Evolutionary conservation across 2,329 filamentous ascomycete genomes (phyloP).

Genomic region (Cucurbitaria berberidis): DNA sequence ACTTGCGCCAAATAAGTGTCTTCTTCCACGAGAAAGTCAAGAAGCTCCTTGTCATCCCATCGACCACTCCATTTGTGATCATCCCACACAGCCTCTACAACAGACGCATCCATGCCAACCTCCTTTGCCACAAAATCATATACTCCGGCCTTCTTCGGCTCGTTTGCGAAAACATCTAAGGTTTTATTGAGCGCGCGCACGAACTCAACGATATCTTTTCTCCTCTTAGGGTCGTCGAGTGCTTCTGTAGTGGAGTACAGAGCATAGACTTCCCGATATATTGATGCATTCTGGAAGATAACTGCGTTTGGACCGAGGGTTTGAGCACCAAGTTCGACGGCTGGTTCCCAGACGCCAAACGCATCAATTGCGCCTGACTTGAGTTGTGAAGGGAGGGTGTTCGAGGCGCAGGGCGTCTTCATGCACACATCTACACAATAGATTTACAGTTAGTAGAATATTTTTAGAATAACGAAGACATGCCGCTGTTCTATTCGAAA

Average conservation of each 20-base stretch:
- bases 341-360: conserved; percentile 37
- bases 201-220: conserved; percentile 33
- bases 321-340: conserved; percentile 27
- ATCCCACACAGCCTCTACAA: conserved; percentile 31
- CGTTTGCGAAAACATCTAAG: conserved; percentile 20
- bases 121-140: conserved; percentile 23
- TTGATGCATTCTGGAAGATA: conserved; percentile 26
- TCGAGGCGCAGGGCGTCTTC: conserved; percentile 24
- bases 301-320: conserved; percentile 24
- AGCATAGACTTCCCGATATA: conserved; percentile 35
- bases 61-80: conserved; percentile 32
- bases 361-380: conserved; percentile 24
- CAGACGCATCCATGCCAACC: conserved; percentile 21
- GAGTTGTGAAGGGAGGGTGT: conserved; percentile 27
- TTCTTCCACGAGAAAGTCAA: conserved; percentile 32
- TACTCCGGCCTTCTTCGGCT: conserved; percentile 15
- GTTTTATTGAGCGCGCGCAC: conserved; percentile 34
- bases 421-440: conserved; percentile 18
- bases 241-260: conserved; percentile 33
- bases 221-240: conserved; percentile 20
- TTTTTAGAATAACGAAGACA: not conserved
- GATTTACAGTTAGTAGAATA: not conserved
- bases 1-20: conserved; percentile 29
- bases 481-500: too few relatives aligned
- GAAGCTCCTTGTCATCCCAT: conserved; percentile 19